Evolutionary conservation across 2,329 filamentous ascomycete genomes (phyloP).

Genomic region (Sclerotinia borealis): DNA sequence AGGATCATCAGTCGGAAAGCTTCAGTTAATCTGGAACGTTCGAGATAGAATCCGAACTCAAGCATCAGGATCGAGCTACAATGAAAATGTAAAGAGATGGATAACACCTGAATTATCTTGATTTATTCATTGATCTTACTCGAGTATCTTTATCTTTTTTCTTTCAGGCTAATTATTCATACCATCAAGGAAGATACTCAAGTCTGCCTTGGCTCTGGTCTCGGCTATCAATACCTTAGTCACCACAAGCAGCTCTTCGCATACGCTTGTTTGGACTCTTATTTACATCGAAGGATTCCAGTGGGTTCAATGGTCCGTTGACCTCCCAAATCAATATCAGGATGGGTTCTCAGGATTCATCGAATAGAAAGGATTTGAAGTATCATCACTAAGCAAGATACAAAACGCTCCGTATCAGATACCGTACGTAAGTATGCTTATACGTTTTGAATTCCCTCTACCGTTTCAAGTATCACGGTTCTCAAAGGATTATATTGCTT

Average conservation of each 20-base stretch:
- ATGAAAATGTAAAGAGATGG: neutral
- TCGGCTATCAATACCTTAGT: neutral
- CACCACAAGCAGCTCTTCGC: neutral
- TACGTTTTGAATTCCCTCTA: neutral
- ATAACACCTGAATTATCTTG: neutral
- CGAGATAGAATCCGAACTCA: too few relatives aligned
- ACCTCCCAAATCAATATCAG: too few relatives aligned
- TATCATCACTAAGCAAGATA: neutral
- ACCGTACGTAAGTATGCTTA: neutral
- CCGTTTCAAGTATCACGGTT: neutral
- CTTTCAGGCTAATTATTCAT: too few relatives aligned
- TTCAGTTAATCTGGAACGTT: neutral
- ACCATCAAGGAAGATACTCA: neutral
- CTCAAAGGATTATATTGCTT: neutral
- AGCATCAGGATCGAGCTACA: neutral
- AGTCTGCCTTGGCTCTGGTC: neutral
- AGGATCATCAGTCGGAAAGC: neutral
- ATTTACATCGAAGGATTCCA: neutral
- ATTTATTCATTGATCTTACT: neutral
- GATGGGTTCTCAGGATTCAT: neutral
- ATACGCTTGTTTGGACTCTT: neutral
- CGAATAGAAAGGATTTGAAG: neutral
- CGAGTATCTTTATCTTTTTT: too few relatives aligned
- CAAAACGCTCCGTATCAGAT: neutral
- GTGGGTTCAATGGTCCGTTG: neutral